Base-by-base conservation (phyloP, 495 filamentous ascomycete genomes). In the Aspergillus ostianus region DNA sequence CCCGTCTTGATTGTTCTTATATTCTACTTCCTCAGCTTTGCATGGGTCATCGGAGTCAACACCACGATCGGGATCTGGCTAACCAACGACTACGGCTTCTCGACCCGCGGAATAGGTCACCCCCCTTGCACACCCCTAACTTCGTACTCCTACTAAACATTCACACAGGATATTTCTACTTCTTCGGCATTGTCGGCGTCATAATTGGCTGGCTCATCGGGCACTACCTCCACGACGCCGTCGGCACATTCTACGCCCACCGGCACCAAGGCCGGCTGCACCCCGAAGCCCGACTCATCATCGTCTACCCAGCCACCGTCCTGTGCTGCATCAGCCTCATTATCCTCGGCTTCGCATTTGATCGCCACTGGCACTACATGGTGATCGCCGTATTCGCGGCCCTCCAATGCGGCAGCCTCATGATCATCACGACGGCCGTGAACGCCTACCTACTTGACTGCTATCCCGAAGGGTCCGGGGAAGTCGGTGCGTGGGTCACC, bases 11-110 rank as follows among this genome's bases (percentile, higher is more conserved):
- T 83, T 0, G 65, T 73, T 0, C 76, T 70, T 19, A 17, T 86
- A 0, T 87, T 83, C 60, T 87, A 87, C 67, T 64, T 82, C 45
- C 63, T 83, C n/a, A 83, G 73, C 6, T 87, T 86, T 64, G 81
- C 82, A 12, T 87, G 84, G 83, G 78, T 79, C 6, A 79, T 87
- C 13, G 84, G 82, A 7, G 83, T 87, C 67, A 87, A 88, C 62
- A 84, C 84, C 0, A 87, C 84, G 2, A 71, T 85, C 12, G 73
- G 78, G 26, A 82, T 87, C 48, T 82, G 84, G 60, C 65, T 87
- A 9, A 74, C 73, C 0, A 76, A 76, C 0, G 63, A 79, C 6
- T 88, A 87, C 71, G 75, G 75, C 17, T 87, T 88, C 60, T 76
- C 73, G 1, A 72, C 80, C 0, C 73, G 77, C 47, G 73, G 80